phyloP scores from a whole-genome alignment of 768 basidiomycete species.

The Hygrocybe coccinea region DNA sequence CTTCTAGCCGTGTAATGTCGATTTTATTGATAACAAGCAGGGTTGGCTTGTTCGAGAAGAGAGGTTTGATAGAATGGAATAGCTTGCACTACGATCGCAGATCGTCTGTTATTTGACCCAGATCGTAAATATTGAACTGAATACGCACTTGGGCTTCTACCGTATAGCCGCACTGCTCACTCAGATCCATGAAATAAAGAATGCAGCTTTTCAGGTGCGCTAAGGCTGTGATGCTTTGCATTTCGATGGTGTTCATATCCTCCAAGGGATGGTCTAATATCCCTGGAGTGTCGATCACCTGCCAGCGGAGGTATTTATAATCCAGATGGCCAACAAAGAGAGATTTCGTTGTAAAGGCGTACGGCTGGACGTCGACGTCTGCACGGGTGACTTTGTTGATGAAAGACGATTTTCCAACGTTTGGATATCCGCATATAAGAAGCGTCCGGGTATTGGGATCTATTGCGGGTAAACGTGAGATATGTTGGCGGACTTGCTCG shows the following conservation, averaged over 20 bases:
- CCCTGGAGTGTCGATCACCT: constrained; percentile 98
- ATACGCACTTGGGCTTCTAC: constrained; percentile 85
- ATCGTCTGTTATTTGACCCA: constrained; percentile 5
- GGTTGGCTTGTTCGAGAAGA: constrained; percentile 90
- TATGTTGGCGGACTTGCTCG: constrained; percentile 98
- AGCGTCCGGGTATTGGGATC: constrained; percentile 98
- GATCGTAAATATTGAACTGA: not conserved
- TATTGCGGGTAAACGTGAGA: constrained; percentile 95
- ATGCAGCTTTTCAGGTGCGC: constrained; percentile 93
- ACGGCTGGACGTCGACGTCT: constrained; percentile 98
- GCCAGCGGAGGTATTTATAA: constrained; percentile 99
- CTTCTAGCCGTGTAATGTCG: constrained; percentile 84
- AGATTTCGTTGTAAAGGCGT: constrained; percentile 98
- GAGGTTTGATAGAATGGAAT: constrained; percentile 98
- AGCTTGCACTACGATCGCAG: constrained; percentile 72
- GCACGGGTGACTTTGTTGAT: constrained; percentile 99
- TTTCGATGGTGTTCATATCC: constrained; percentile 99
- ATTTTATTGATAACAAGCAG: constrained; percentile 97
- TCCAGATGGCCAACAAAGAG: constrained; percentile 98
- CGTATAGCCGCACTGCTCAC: constrained; percentile 96
- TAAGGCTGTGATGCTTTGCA: constrained; percentile 98
- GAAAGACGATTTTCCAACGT: constrained; percentile 98
- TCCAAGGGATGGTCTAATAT: constrained; percentile 97
- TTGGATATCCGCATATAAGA: constrained; percentile 97
- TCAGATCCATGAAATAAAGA: constrained; percentile 98